phyloP scores from a whole-genome alignment of 2,329 filamentous ascomycete genomes.

The Claviceps fusiformis region DNA sequence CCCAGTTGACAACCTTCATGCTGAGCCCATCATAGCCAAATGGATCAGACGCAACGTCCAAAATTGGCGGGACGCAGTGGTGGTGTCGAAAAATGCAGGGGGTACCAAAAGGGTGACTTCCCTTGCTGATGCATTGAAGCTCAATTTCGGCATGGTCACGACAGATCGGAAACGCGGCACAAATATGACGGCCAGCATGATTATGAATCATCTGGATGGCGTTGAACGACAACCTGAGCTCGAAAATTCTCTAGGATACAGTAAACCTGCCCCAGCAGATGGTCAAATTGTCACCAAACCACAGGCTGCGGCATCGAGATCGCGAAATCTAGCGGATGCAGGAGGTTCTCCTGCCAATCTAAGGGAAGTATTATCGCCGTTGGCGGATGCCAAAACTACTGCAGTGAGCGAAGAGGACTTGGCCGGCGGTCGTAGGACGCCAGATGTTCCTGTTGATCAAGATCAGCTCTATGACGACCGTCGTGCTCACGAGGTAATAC shows the following conservation, averaged over 20 bases:
- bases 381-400: conserved; percentile 5
- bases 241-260: conserved; percentile 17
- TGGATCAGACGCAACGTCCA: conserved; percentile 88
- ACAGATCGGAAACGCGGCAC: conserved; percentile 60
- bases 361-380: conserved; percentile 4
- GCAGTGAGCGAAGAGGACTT: conserved; percentile 8
- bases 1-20: conserved; percentile 92
- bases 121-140: conserved; percentile 84
- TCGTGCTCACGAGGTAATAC: conserved; percentile 78
- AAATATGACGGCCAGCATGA: conserved; percentile 66
- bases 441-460: conserved; percentile 18
- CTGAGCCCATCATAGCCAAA: conserved; percentile 84
- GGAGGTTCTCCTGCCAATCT: conserved; percentile 29
- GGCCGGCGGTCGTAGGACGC: conserved; percentile 13
- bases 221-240: conserved; percentile 33
- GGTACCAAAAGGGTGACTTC: conserved; percentile 96
- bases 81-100: conserved; percentile 95
- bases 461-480: conserved; percentile 57
- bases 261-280: conserved; percentile 9
- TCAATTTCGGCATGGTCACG: conserved; percentile 95
- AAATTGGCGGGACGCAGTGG: conserved; percentile 81
- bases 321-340: conserved; percentile 22
- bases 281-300: conserved; percentile 11
- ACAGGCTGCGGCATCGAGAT: conserved; percentile 8
- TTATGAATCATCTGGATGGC: conserved; percentile 55